Percentiles rank a stretch among this genome's conserved stretches.
These are phyloP conservation scores for Lepiota brunneoincarnata DNA, from an alignment of 768 basidiomycete genomes.

Conservation along the genomic window DNA sequence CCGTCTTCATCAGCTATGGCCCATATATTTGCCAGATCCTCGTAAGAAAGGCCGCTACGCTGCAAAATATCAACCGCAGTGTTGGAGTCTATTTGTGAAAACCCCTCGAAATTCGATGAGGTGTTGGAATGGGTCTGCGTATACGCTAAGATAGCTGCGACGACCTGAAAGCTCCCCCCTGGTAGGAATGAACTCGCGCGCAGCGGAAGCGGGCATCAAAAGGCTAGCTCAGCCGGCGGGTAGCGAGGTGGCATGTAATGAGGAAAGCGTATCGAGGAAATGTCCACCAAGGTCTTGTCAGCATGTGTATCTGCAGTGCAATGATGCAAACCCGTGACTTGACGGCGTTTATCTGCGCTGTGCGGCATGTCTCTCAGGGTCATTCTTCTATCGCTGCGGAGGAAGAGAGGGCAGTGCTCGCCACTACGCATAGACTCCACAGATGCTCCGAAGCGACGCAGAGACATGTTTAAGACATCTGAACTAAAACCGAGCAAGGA, in stretches of 20 bases:
- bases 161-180: conserved; percentile 12
- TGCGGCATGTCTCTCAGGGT: too few relatives aligned
- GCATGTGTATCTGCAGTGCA: neutral
- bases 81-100: conserved; percentile 5
- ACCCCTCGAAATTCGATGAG: neutral
- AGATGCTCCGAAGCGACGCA: too few relatives aligned
- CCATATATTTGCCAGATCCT: conserved; percentile 15
- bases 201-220: conserved; percentile 6
- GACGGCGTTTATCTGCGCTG: neutral
- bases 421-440: too few relatives aligned
- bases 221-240: neutral
- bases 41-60: conserved; percentile 15
- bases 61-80: conserved; percentile 16
- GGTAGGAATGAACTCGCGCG: conserved; percentile 11
- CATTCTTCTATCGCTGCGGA: conserved; percentile 13
- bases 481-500: too few relatives aligned
- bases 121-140: conserved; percentile 2
- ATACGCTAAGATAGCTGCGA: conserved; percentile 12
- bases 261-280: neutral
- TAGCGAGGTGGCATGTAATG: neutral
- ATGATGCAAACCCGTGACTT: conserved; percentile 1
- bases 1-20: conserved; percentile 16
- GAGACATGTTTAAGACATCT: too few relatives aligned
- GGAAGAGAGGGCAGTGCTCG: too few relatives aligned
- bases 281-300: neutral